Base-by-base conservation (phyloP, 106 monocot genomes). In the Platanthera guangdongensis region DNA sequence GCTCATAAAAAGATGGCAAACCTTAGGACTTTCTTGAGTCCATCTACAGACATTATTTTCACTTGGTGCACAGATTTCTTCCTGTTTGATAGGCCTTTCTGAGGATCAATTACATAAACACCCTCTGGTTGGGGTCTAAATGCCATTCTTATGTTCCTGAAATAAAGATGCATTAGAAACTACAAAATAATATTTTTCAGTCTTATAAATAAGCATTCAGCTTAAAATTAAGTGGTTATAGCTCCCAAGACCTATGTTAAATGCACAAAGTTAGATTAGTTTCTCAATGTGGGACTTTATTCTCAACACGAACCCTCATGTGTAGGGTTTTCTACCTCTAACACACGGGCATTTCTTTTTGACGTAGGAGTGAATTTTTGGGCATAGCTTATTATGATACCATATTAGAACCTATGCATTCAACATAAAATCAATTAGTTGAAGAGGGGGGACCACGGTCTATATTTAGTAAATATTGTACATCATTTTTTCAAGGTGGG, bases 21-120 rank as follows among this genome's bases (percentile, higher is more conserved):
- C 96, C 96, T 97, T 53, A 97, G 78, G 80, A 81, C 96, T 77
- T 77, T 91, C 71, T 86, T 93, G 52, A 97, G 87, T 50, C 89
- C 91, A 85, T 93, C 93, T 13, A 93, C 83, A 75, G 96, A 91
- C 83, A 97, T 72, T 1, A 93, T 87, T 85, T 91, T 91, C 51
- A 85, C 81, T 48, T 76, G 78, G 52, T 88, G 85, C 62, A 71
- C 64, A 76, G 87, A 9, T 11, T 86, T 93, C 74, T 46, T 79
- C 6, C 45, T 47, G 60, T 78, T 81, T 62, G 79, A 80, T 83
- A 57, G 79, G 49, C 79, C 73, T 51, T 76, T 47, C 14, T 81
- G 57, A 83, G 91, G 96, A 81, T 93, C 87, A 54, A 93, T 83
- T 84, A 86, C 82, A 78, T 87, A 94, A 76, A 97, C 78, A 46